Evolutionary conservation across 2,329 filamentous ascomycete species (phyloP), one percentile per base, ranked within the genome.

Genomic region (Pyricularia pennisetigena): DNA sequence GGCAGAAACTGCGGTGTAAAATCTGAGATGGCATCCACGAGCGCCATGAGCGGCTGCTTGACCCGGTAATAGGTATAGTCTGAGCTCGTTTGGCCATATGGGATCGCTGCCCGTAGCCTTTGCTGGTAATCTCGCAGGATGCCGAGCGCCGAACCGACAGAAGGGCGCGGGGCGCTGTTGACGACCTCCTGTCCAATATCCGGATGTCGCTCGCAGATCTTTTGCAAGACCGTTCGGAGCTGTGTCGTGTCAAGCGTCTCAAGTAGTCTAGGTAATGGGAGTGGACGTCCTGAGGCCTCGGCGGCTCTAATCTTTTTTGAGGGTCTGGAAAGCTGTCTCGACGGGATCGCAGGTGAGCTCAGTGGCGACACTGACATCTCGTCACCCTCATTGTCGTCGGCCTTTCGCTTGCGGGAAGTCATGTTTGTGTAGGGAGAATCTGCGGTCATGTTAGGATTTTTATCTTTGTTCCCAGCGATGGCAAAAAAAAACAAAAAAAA

Each of bases 41-140:
- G 85, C 69, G 92, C 89, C 29, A 88, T 82, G 23, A 98, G 84
- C 54, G 90, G 87, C 71, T 94, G 90, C 73, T 90, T 92, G 68
- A 98, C 92, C 73, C 95, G 88, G 76, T 97, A 96, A 78, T 97
- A 99, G 66, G 93, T 90, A 79, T 98, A 98, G 77, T 98, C 94
- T 61, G 93, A 93, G 69, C 88, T 92, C 14, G 90, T 86, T 72
- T 93, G 90, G 75, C 93, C 92, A 73, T 96, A 92, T 0, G 95
- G 95, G 73, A 97, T 93, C 1, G 94, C 89, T 26, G 87, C 86
- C 75, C 89, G 90, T 70, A 99, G 84, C 68, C 65, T 86, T 12
- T 88, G 84, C 76, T 97, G 90, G 78, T 99, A 99, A 70, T 90
- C 90, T 71, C 85, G 83, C 68, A 99, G 82, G 9, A 98, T 92